These are phyloP conservation scores for Alternaria novae-zelandiae DNA, from an alignment of 2,329 filamentous ascomycete genomes.

Conservation along the genomic window DNA sequence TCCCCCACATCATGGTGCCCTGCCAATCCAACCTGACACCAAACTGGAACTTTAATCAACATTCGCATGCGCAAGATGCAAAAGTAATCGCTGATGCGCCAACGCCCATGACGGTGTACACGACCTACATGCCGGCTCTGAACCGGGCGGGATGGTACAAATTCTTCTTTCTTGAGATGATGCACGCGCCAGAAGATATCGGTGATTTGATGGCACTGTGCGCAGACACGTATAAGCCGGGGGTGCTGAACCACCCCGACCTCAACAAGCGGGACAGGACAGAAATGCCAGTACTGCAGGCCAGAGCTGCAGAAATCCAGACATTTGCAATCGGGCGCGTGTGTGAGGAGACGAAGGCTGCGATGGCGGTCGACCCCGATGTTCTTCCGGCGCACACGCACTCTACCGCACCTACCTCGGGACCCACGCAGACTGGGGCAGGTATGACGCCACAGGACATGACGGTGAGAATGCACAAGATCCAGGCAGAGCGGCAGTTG, in stretches of 20 bases:
- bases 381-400: conserved; percentile 3
- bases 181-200: conserved; percentile 36
- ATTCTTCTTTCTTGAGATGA: conserved; percentile 41
- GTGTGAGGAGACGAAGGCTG: conserved; percentile 36
- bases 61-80: conserved; percentile 31
- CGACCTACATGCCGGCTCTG: conserved; percentile 43
- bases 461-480: conserved; percentile 22
- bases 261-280: conserved; percentile 36
- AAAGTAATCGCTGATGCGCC: conserved; percentile 21
- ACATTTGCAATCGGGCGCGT: conserved; percentile 34
- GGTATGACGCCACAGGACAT: conserved; percentile 12
- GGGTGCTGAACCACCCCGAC: conserved; percentile 41
- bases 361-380: conserved; percentile 28
- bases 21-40: conserved; percentile 33
- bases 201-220: conserved; percentile 38
- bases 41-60: conserved; percentile 38
- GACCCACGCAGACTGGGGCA: neutral
- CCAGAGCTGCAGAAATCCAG: conserved; percentile 33
- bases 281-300: conserved; percentile 28
- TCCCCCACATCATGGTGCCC: conserved; percentile 46
- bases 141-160: conserved; percentile 48
- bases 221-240: conserved; percentile 40
- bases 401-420: neutral
- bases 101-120: conserved; percentile 12
- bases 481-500: conserved; percentile 27